phyloP scores from a whole-genome alignment of 2,329 filamentous ascomycete genomes.

The Claviceps digitariae region DNA sequence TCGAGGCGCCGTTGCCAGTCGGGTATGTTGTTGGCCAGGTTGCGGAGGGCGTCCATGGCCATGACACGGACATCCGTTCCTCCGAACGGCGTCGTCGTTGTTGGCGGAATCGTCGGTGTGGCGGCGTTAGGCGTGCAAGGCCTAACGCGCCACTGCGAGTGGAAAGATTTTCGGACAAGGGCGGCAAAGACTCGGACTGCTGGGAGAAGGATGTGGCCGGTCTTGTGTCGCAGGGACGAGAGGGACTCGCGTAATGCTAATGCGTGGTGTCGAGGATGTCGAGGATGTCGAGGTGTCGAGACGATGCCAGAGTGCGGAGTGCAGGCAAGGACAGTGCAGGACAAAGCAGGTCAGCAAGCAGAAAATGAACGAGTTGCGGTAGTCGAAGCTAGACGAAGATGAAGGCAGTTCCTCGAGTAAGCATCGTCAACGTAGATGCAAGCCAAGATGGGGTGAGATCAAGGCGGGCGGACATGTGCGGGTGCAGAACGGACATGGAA shows the following conservation, averaged over 20 bases:
- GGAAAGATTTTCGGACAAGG: not conserved
- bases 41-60: conserved; percentile 43
- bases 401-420: not conserved
- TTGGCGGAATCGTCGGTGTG: conserved; percentile 12
- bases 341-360: not conserved
- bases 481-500: too few species aligned
- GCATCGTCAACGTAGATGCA: not conserved
- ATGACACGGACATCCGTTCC: conserved; percentile 20
- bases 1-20: conserved; percentile 47
- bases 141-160: conserved; percentile 15
- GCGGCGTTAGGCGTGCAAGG: conserved; percentile 17
- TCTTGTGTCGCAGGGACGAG: not conserved
- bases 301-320: not conserved
- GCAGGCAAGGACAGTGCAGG: not conserved
- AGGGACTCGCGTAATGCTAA: not conserved
- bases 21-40: conserved; percentile 41
- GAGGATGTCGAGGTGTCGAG: not conserved
- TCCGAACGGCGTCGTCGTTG: conserved; percentile 16
- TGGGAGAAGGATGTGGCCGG: not conserved
- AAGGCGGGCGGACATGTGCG: too few species aligned
- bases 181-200: not conserved
- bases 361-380: too few species aligned
- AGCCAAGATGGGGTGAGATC: not conserved
- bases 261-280: not conserved
- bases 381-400: not conserved